Conservation (phyloP, 2,329 filamentous ascomycete genomes). For the Pseudogymnoascus pannorum region DNA sequence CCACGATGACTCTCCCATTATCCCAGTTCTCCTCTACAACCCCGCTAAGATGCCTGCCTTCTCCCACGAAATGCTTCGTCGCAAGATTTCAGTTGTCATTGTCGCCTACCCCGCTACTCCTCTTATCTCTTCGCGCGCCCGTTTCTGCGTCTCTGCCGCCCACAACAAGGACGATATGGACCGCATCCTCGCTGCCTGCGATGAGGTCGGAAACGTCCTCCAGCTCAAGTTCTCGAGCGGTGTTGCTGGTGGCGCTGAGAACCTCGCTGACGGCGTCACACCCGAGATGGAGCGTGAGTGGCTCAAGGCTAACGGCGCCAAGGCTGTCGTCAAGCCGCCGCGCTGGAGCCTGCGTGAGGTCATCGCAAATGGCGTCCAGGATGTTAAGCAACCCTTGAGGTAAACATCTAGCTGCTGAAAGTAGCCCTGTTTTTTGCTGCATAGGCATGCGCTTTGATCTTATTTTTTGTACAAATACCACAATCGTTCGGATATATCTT, state of each 20-base stretch:
- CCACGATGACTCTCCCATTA: conserved; percentile 95
- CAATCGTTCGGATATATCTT: background rate
- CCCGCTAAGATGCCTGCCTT: conserved; percentile 99
- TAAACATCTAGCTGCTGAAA: conserved; percentile 28
- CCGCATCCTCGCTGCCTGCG: conserved; percentile 77
- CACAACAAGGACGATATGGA: conserved; percentile 99
- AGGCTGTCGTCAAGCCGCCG: conserved; percentile 46
- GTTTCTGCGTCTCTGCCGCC: conserved; percentile 91
- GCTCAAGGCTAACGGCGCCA: conserved; percentile 48
- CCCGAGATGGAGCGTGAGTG: conserved; percentile 66
- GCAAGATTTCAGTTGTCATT: conserved; percentile 95
- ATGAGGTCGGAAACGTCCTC: conserved; percentile 84
- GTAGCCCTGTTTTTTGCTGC: background rate
- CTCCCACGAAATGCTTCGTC: conserved; percentile 95
- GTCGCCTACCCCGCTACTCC: conserved; percentile 96
- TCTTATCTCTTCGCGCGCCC: conserved; percentile 85
- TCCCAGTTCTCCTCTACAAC: conserved; percentile 90
- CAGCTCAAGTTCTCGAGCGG: conserved; percentile 98
- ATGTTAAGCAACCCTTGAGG: conserved; percentile 56
- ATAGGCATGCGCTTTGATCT: background rate
- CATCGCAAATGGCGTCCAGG: conserved; percentile 59
- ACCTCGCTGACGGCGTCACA: conserved; percentile 63
- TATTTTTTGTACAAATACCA: background rate
- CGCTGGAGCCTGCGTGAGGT: conserved; percentile 67
- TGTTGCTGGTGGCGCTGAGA: conserved; percentile 78